phyloP scores from a whole-genome alignment of 2,329 filamentous ascomycete species.

The Penicillium expansum region DNA sequence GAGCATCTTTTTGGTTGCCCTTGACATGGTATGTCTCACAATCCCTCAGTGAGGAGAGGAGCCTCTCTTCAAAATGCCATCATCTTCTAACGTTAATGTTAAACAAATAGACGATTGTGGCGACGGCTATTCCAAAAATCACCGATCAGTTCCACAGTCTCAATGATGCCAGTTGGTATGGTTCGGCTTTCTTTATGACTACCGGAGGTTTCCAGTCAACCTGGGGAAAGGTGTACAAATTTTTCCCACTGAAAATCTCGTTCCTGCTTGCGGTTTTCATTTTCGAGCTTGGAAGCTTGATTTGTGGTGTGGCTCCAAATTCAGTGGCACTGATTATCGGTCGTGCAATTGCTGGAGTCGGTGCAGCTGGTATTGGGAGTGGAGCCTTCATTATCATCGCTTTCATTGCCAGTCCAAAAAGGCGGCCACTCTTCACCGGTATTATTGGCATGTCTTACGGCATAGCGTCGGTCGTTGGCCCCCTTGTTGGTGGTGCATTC shows the following conservation, averaged over 20 bases:
- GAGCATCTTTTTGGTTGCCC: not conserved
- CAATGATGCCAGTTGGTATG: slow-evolving; percentile 38
- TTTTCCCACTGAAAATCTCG: slow-evolving; percentile 31
- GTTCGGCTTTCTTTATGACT: slow-evolving; percentile 38
- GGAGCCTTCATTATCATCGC: slow-evolving; percentile 32
- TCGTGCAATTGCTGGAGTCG: slow-evolving; percentile 38
- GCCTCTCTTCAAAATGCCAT: not conserved
- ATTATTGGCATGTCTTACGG: slow-evolving; percentile 52
- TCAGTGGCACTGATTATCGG: slow-evolving; percentile 40
- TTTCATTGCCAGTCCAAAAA: slow-evolving; percentile 7
- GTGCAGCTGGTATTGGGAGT: slow-evolving; percentile 33
- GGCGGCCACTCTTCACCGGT: slow-evolving; percentile 33
- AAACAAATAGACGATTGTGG: not conserved
- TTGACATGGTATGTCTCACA: not conserved
- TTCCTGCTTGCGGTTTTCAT: slow-evolving; percentile 40
- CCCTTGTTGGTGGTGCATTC: slow-evolving; percentile 43
- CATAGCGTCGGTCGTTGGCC: slow-evolving; percentile 49
- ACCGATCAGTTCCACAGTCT: slow-evolving; percentile 31
- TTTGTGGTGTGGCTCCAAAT: slow-evolving; percentile 41
- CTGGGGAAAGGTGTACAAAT: slow-evolving; percentile 35
- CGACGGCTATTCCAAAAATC: slow-evolving; percentile 19
- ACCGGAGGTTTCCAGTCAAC: slow-evolving; percentile 31
- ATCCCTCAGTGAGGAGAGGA: not conserved
- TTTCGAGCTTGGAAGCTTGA: slow-evolving; percentile 44
- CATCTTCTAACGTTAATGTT: not conserved